Percentiles rank a stretch among this genome's conserved stretches.
These are phyloP conservation scores for Penicillium oxalicum DNA, from an alignment of 2,329 filamentous ascomycete genomes.

Conservation along the genomic window DNA sequence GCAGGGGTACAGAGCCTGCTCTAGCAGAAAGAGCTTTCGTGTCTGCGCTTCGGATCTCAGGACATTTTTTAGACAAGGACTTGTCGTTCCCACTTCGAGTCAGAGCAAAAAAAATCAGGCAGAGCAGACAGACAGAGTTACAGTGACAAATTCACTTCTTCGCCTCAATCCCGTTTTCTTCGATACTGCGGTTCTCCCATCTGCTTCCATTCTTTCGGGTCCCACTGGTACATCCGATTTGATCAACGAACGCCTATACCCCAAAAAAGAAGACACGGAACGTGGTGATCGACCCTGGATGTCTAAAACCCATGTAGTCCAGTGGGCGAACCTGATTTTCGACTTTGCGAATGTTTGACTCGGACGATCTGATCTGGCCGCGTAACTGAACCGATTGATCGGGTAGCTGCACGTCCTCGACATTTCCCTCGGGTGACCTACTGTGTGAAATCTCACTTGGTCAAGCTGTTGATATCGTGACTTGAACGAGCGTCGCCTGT, in stretches of 20 bases:
- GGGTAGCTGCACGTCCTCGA: no score
- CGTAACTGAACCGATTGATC: no score
- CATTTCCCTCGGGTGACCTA: no score
- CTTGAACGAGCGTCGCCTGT: slow-evolving; percentile 8
- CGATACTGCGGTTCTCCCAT: slow-evolving; percentile 20
- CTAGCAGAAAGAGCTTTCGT: slow-evolving; percentile 32
- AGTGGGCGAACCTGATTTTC: slow-evolving; percentile 3
- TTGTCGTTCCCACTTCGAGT: slow-evolving; percentile 26
- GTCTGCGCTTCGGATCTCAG: slow-evolving; percentile 61
- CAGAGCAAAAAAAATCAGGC: slow-evolving; percentile 24
- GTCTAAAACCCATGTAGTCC: slow-evolving; percentile 19
- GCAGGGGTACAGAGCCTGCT: slow-evolving; percentile 43
- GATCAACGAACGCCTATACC: not conserved
- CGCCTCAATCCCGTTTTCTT: slow-evolving; percentile 26
- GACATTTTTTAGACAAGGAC: slow-evolving; percentile 60
- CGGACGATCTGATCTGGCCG: no score
- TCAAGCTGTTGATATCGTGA: no score
- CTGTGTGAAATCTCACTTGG: no score
- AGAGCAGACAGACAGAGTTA: slow-evolving; percentile 22
- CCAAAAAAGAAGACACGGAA: not conserved
- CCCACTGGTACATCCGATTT: slow-evolving; percentile 2
- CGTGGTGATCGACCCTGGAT: not conserved
- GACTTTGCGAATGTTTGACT: no score
- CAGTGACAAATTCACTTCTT: slow-evolving; percentile 35
- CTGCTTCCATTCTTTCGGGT: slow-evolving; percentile 18